Evolutionary conservation across 768 basidiomycete genomes (phyloP), one percentile per base, ranked within the genome.

Genomic region (Hygrocybe coccinea): DNA sequence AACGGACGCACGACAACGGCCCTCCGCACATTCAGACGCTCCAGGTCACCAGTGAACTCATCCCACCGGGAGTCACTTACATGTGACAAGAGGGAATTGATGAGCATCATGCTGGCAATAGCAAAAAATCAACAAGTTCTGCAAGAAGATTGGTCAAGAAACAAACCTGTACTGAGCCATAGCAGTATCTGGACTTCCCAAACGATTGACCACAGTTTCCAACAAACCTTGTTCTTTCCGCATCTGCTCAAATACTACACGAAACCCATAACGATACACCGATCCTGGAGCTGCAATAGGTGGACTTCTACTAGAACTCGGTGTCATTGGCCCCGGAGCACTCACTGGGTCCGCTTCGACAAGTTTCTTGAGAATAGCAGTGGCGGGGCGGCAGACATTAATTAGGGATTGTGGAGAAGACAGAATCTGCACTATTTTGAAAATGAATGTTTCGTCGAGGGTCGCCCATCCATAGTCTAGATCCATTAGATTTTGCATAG

Each of bases 381-480:
- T 93, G 1, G 92, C 93, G 34, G 93, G 94, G 5, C 92, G 86
- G 63, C 89, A 91, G 56, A 95, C 90, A 58, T 97, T 97, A 75
- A 95, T 85, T 15, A 86, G 79, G 10, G 87, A 88, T 37, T 80
- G 76, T 0, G 86, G 76, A 0, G 89, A 88, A 0, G 89, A 83
- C 22, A 91, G 76, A 60, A 89, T 86, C 63, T 85, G 81, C 14
- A 91, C 90, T 50, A 93, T 80, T 67, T 81, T 80, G 62, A 83
- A 77, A 52, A 93, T 89, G 69, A 95, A 94, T 6, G 69, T 68
- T 51, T 83, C 77, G 58, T 84, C 82, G 5, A 95, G 78, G n/a
- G 74, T 75, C 1, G 81, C 77, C 90, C 89, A 94, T 44, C 91
- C 91, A 58, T 87, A 84, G 46, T 90, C 85, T 21, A 88, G 74